Evolutionary conservation across 2,329 filamentous ascomycete genomes (phyloP), one percentile per base, ranked within the genome.

Genomic region (Didymella segeticola): DNA sequence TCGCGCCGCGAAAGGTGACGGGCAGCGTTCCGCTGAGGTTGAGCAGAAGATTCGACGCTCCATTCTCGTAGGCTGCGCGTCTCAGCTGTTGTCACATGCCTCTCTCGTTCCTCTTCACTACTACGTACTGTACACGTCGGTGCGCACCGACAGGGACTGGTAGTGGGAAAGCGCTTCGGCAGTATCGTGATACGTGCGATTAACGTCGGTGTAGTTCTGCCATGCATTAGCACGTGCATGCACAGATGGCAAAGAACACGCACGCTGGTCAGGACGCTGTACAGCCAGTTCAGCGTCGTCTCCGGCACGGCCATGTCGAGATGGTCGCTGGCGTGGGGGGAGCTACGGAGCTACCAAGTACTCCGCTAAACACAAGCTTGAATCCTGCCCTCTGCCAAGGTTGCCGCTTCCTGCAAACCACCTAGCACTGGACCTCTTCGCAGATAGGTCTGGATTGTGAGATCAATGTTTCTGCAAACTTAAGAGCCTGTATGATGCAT

Each of bases 221-320:
- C 2, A 2, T 5, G 3, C 11, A 5, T 64, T 20, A 47, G 48
- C 17, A 48, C 58, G 46, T 29, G 17, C 5, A 27, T 20, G 31
- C 11, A 5, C 9, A n/a, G 10, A 12, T 7, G 17, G 14, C 17
- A 23, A 9, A 1, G 8, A 4, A n/a, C 2, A 20, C 23, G 45
- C 68, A 73, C 75, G 53, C 69, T 74, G 34, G 89, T 90, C 53
- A 98, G 79, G 50, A 96, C 88, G 77, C 90, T 95, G 78, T 96
- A 96, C 5, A 98, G 86, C 93, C 93, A 98, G 78, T 92, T 93
- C 69, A 98, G 82, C 57, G 96, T 89, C 78, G 92, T 90, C 76
- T 96, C 92, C 68, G 91, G 89, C 72, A 96, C 90, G 57, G 82
- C 78, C 82, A 83, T 83, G 14, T n/a, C 12, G 20, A 37, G 62